Conservation (phyloP, 2,329 filamentous ascomycete species). For the Stachybotrys echinatus region DNA sequence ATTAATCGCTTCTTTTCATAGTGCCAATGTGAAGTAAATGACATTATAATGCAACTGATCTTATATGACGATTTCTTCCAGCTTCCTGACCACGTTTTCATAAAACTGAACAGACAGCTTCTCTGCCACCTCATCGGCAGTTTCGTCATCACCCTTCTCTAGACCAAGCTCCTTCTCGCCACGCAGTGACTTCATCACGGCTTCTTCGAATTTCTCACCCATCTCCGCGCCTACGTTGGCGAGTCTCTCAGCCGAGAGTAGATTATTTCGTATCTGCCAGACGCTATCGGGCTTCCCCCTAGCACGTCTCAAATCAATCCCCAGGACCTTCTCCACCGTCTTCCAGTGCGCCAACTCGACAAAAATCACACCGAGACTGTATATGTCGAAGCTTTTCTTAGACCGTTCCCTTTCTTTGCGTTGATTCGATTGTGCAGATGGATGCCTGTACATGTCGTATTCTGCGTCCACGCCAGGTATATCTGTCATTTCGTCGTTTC, state of each 20-base stretch:
- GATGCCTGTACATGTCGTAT: constrained; percentile 47
- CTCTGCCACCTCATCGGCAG: constrained; percentile 30
- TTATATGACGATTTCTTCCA: constrained; percentile 31
- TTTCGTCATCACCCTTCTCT: constrained; percentile 32
- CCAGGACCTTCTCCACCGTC: constrained; percentile 36
- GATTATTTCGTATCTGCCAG: constrained; percentile 24
- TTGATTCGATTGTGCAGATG: constrained; percentile 30
- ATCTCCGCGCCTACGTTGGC: constrained; percentile 29
- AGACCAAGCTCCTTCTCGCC: constrained; percentile 32
- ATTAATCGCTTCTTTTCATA: too few relatives aligned
- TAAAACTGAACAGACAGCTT: constrained; percentile 34
- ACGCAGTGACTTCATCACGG: constrained; percentile 28
- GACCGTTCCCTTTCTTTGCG: constrained; percentile 27
- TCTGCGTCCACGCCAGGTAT: constrained; percentile 36
- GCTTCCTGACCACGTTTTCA: constrained; percentile 37
- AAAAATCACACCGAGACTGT: constrained; percentile 45
- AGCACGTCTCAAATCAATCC: constrained; percentile 27
- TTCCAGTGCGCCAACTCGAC: constrained; percentile 50
- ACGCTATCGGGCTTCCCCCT: constrained; percentile 31
- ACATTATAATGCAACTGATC: too few relatives aligned
- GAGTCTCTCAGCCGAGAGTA: constrained; percentile 23
- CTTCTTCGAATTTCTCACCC: constrained; percentile 33
- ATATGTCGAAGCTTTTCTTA: constrained; percentile 47
- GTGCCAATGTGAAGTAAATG: too few relatives aligned
- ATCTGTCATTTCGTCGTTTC: constrained; percentile 45